Evolutionary conservation across 2,329 filamentous ascomycete species (phyloP).

Genomic region (Pyricularia pennisetigena): DNA sequence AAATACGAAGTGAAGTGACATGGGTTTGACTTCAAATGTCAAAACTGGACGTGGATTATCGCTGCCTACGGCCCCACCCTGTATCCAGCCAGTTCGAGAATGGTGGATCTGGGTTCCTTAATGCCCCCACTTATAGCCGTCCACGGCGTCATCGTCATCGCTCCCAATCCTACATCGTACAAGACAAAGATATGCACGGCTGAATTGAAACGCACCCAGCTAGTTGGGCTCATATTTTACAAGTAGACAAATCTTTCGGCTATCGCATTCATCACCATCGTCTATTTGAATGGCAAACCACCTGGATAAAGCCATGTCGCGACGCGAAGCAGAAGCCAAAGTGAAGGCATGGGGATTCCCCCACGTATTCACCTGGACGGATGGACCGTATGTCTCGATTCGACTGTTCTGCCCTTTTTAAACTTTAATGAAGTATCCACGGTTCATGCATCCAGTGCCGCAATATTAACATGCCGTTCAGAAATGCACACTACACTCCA

Average conservation of each 20-base stretch:
- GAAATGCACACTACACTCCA: slow-evolving; percentile 58
- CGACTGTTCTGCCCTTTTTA: not conserved
- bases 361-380: slow-evolving; percentile 63
- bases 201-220: too few species aligned
- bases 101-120: not conserved
- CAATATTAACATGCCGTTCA: slow-evolving; percentile 18
- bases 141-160: not conserved
- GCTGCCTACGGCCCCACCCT: not conserved
- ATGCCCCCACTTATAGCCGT: not conserved
- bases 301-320: not conserved
- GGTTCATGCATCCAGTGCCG: not conserved
- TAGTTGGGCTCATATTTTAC: not conserved
- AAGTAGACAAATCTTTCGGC: not conserved
- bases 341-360: slow-evolving; percentile 61
- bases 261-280: not conserved
- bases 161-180: not conserved
- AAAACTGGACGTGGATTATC: not conserved
- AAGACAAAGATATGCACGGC: too few species aligned
- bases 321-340: slow-evolving; percentile 34
- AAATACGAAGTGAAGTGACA: too few species aligned
- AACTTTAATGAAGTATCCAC: slow-evolving; percentile 3
- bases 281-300: not conserved
- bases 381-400: slow-evolving; percentile 47
- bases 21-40: not conserved
- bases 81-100: not conserved